A percentile compares a stretch with the other conserved stretches of the same genome.
These are phyloP conservation scores for Amaranthus hypochondriacus DNA, from an alignment of 148 eudicot genomes.

Conservation along the genomic window DNA sequence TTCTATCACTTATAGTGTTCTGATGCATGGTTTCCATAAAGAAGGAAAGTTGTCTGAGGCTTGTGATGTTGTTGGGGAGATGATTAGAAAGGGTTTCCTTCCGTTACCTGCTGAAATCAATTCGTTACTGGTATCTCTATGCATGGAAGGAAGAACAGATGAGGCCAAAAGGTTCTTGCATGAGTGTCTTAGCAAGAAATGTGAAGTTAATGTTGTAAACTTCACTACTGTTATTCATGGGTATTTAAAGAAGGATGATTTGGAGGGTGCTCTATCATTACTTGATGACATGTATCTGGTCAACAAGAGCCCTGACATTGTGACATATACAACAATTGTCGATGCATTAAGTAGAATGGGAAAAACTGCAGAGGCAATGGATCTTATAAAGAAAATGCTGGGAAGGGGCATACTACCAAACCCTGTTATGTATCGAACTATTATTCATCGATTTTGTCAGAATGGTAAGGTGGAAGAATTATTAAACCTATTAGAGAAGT, in stretches of 20 bases:
- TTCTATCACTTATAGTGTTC: slow-evolving; percentile 26
- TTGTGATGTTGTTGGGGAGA: slow-evolving; percentile 29
- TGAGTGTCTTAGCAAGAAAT: slow-evolving; percentile 27
- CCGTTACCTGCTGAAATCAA: slow-evolving; percentile 30
- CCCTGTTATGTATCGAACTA: slow-evolving; percentile 22
- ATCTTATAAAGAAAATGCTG: slow-evolving; percentile 25
- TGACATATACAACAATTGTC: slow-evolving; percentile 28
- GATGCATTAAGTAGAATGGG: slow-evolving; percentile 25
- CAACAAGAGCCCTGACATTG: slow-evolving; percentile 28
- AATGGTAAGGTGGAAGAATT: slow-evolving; percentile 26
- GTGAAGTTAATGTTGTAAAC: slow-evolving; percentile 27
- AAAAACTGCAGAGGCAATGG: slow-evolving; percentile 23
- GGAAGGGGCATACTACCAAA: slow-evolving; percentile 28
- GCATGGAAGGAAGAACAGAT: slow-evolving; percentile 22
- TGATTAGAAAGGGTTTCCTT: slow-evolving; percentile 25
- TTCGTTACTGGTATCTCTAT: slow-evolving; percentile 24
- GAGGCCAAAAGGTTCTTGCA: slow-evolving; percentile 29
- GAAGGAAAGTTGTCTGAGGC: slow-evolving; percentile 26
- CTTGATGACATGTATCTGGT: slow-evolving; percentile 34
- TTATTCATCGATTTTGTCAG: slow-evolving; percentile 28
- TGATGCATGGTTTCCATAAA: slow-evolving; percentile 28
- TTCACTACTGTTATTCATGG: slow-evolving; percentile 27
- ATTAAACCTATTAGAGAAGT: slow-evolving; percentile 23
- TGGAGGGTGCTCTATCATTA: slow-evolving; percentile 29
- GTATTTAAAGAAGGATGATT: slow-evolving; percentile 21